A percentile compares a stretch with the other conserved stretches of the same genome.
Conservation (phyloP, 306 rosid genomes). For the Lathyrus tuberosus region DNA sequence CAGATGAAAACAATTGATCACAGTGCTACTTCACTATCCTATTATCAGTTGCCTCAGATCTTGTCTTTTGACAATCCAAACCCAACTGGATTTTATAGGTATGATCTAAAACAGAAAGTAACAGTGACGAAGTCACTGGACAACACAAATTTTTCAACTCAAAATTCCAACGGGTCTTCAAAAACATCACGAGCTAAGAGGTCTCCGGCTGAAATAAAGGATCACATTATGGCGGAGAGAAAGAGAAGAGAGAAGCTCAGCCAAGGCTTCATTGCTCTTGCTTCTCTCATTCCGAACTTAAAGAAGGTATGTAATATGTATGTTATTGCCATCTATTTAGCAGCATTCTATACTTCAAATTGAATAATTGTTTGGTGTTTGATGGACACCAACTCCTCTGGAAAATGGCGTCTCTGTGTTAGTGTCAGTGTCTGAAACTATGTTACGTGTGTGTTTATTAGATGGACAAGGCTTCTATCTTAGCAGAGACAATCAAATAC, state of each 20-base stretch:
- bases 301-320: slow-evolving; percentile 56
- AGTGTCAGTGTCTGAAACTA: too few species aligned
- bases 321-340: too few species aligned
- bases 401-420: too few species aligned
- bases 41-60: slow-evolving; percentile 48
- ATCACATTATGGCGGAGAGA: slow-evolving; percentile 75
- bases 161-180: slow-evolving; percentile 26
- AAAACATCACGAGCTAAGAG: slow-evolving; percentile 42
- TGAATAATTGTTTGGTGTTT: too few species aligned
- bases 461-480: slow-evolving; percentile 78
- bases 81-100: slow-evolving; percentile 32
- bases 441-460: neutral
- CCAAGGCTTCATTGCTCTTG: slow-evolving; percentile 47
- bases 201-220: slow-evolving; percentile 52
- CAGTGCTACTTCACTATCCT: slow-evolving; percentile 44
- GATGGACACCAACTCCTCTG: too few species aligned
- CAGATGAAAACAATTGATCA: slow-evolving; percentile 22
- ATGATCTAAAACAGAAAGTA: slow-evolving; percentile 36
- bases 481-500: slow-evolving; percentile 67
- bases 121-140: slow-evolving; percentile 16
- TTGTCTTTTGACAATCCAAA: slow-evolving; percentile 59
- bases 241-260: slow-evolving; percentile 31
- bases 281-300: slow-evolving; percentile 68
- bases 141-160: slow-evolving; percentile 37
- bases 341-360: too few species aligned